These are phyloP conservation scores for Quercus mongolica DNA, from an alignment of 306 rosid genomes.

Conservation along the genomic window DNA sequence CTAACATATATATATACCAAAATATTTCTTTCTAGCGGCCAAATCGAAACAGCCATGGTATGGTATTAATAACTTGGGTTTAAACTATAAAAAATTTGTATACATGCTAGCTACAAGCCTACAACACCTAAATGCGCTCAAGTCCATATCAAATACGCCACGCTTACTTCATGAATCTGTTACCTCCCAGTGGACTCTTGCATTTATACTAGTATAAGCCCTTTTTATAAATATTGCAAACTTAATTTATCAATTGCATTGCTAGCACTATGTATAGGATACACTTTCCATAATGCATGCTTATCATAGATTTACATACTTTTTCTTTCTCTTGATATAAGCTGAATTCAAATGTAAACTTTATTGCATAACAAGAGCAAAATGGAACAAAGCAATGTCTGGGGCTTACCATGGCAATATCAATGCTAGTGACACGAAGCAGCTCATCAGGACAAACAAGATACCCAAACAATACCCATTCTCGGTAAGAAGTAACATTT, in stretches of 20 bases:
- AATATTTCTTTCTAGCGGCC: no score
- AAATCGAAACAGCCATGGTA: no score
- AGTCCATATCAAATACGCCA: neutral
- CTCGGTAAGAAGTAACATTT: constrained; percentile 94
- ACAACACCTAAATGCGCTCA: neutral
- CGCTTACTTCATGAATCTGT: no score
- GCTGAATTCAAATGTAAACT: constrained; percentile 20
- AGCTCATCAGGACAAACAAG: constrained; percentile 99
- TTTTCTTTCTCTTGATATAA: neutral
- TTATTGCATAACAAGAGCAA: constrained; percentile 1
- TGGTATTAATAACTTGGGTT: neutral
- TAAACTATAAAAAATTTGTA: neutral
- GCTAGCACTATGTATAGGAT: neutral
- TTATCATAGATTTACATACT: neutral
- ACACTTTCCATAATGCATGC: neutral
- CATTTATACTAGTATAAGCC: neutral
- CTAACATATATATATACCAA: no score
- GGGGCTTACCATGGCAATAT: constrained; percentile 83
- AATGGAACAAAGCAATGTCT: constrained; percentile 11
- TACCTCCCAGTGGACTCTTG: no score
- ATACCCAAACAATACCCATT: constrained; percentile 96
- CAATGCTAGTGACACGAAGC: constrained; percentile 98
- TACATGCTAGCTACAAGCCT: neutral
- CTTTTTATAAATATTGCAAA: neutral
- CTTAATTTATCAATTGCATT: neutral